These are phyloP conservation scores for Chalciporus chontae DNA, from an alignment of 768 basidiomycete species.

Conservation along the genomic window DNA sequence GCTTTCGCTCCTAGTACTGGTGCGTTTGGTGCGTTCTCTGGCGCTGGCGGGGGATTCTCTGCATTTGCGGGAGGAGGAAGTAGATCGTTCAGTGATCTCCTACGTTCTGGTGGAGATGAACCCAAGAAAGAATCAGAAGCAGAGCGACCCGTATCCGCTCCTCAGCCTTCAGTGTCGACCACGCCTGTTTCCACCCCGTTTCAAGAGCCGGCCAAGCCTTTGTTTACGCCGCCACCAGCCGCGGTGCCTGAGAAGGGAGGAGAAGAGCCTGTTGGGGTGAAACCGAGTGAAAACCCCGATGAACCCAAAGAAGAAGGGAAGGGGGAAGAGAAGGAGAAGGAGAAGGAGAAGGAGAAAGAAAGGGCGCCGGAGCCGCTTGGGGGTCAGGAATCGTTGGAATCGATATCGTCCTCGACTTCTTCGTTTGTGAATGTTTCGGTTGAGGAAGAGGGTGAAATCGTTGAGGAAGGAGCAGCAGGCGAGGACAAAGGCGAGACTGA, in stretches of 20 bases:
- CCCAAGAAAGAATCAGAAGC: slow-evolving; percentile 21
- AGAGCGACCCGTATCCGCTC: slow-evolving; percentile 16
- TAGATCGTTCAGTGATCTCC: slow-evolving; percentile 60
- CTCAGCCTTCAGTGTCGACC: slow-evolving; percentile 9
- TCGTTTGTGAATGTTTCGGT: slow-evolving; percentile 47
- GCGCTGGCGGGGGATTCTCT: slow-evolving; percentile 44
- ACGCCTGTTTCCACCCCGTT: slow-evolving; percentile 12
- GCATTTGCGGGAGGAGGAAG: slow-evolving; percentile 45
- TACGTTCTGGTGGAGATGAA: slow-evolving; percentile 40
- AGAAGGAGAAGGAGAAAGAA: background rate
- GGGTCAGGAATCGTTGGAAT: slow-evolving; percentile 22
- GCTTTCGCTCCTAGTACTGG: slow-evolving; percentile 13
- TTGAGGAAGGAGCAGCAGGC: slow-evolving; percentile 30
- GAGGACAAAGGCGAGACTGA: slow-evolving; percentile 32
- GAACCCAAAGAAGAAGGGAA: slow-evolving; percentile 7
- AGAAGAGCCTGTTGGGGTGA: background rate
- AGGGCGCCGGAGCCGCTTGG: slow-evolving; percentile 3
- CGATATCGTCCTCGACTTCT: slow-evolving; percentile 42
- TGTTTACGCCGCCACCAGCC: background rate
- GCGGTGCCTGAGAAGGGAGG: slow-evolving; percentile 1
- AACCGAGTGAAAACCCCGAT: background rate
- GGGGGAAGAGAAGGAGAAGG: slow-evolving; percentile 6
- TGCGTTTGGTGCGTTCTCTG: slow-evolving; percentile 29
- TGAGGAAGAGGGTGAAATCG: slow-evolving; percentile 25
- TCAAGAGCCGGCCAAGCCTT: slow-evolving; percentile 9